Evolutionary conservation across 345 rosid species (phyloP).

Genomic region (Chamaenerion angustifolium): DNA sequence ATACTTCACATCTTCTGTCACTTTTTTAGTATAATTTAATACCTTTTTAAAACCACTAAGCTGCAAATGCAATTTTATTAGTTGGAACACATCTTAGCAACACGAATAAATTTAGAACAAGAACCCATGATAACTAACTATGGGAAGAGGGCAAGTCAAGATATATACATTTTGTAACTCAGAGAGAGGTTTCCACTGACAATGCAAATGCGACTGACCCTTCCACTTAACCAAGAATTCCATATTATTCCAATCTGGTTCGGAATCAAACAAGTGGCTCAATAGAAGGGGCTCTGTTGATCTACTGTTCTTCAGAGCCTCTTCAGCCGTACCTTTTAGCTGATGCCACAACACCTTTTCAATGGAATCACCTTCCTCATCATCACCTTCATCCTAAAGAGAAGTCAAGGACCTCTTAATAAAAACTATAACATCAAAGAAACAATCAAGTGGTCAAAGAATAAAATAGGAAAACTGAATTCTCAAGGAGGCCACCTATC

Average conservation of each 20-base stretch:
- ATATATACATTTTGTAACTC: conserved; percentile 78
- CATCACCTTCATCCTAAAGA: conserved; percentile 84
- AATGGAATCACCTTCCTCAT: conserved; percentile 87
- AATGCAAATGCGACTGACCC: conserved; percentile 97
- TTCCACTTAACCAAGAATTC: conserved; percentile 98
- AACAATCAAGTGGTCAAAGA: no score
- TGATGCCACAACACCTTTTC: conserved; percentile 99
- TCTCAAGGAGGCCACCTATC: no score
- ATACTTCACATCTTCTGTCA: conserved; percentile 70
- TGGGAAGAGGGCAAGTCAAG: neutral
- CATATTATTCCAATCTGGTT: conserved; percentile 77
- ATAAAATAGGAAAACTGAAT: no score
- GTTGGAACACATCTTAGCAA: neutral
- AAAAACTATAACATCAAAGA: neutral
- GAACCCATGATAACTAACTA: conserved; percentile 1
- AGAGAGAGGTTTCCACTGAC: conserved; percentile 79
- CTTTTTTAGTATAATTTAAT: conserved; percentile 81
- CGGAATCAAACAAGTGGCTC: conserved; percentile 63
- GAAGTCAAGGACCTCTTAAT: no score
- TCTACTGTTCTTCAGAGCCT: conserved; percentile 40
- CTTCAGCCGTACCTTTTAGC: conserved; percentile 74
- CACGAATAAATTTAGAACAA: neutral
- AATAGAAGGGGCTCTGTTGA: conserved; percentile 59
- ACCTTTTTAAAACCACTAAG: conserved; percentile 97
- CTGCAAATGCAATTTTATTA: conserved; percentile 21